Conservation (phyloP, 2,329 filamentous ascomycete species). For the Sporothrix phasma region DNA sequence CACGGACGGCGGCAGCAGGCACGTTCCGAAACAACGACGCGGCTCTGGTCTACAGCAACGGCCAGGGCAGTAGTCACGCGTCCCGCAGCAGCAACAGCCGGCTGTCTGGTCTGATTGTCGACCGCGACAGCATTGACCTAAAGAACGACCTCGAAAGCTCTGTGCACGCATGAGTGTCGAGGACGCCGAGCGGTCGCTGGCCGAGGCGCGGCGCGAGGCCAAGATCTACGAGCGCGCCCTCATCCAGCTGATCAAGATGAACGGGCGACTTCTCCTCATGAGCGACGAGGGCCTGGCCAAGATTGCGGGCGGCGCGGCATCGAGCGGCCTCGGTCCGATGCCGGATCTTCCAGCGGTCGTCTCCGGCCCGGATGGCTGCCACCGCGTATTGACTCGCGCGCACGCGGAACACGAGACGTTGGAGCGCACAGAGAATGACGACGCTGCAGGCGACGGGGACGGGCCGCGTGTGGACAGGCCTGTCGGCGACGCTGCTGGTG, state of each 20-base stretch:
- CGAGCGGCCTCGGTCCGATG: neutral
- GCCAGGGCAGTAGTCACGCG: neutral
- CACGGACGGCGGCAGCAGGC: neutral
- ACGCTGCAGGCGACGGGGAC: slow-evolving; percentile 6
- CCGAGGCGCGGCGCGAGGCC: slow-evolving; percentile 46
- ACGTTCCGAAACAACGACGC: too few species aligned
- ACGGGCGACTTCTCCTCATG: slow-evolving; percentile 40
- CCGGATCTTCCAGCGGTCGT: neutral
- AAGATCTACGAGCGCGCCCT: slow-evolving; percentile 54
- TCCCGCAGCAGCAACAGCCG: neutral
- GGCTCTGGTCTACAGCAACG: neutral
- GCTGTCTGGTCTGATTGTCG: neutral
- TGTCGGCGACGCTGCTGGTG: slow-evolving; percentile 14
- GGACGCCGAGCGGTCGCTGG: slow-evolving; percentile 50
- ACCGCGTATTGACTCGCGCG: slow-evolving; percentile 13
- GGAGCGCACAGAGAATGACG: neutral
- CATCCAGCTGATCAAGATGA: slow-evolving; percentile 50
- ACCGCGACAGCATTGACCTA: slow-evolving; percentile 9
- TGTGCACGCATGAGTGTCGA: slow-evolving; percentile 51
- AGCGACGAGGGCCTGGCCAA: slow-evolving; percentile 7
- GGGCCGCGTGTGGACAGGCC: slow-evolving; percentile 9
- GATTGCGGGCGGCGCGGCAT: neutral
- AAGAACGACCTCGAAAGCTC: slow-evolving; percentile 23
- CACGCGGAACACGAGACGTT: neutral
- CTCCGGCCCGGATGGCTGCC: slow-evolving; percentile 9